Base-by-base conservation (phyloP, 305 asterid species). In the Solanum hybrid region DNA sequence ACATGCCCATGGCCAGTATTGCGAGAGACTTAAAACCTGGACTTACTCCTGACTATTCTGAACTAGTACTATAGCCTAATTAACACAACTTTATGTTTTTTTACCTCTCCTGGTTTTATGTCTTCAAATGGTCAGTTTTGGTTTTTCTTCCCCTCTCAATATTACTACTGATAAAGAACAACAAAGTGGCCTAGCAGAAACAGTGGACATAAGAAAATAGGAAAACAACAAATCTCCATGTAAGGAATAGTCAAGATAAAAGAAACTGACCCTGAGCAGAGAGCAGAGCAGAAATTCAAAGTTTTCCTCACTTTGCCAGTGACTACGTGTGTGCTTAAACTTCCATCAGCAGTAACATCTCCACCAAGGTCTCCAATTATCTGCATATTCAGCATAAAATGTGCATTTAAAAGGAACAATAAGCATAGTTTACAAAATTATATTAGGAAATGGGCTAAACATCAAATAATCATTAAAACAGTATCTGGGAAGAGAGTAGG, bases 261-360 rank as follows among this genome's bases (percentile, higher is more conserved):
- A 90, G 89, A 90, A 86, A 89, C 98, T 92, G 90, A 96, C 99
- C 98, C 99, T 90, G 99, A 96, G 93, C 98, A 37, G 34, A 80
- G 97, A 90, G 98, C 98, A 18, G 92, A 93, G 92, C 98, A 97
- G 93, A 97, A 96, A 89, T 97, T 96, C 64, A 94, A 90, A 16
- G 99, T 97, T 93, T 89, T 92, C 90, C 99, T 94, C 89, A 92
- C 98, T 95, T 95, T 93, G 89, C 98, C 98, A 0, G 99, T 94
- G 91, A 96, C 93, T 36, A 97, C 91, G 92, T 97, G 99, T 75
- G 99, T 95, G 95, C 96, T 92, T 86, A 35, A 57, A 88, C 91
- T 92, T 92, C 99, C 99, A 89, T 95, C 97, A 87, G 93, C 92
- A 89, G 98, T 93, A 91, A 96, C 99, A 91, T 87, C 91, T 91